Conservation (phyloP, 805 yeast species). For the Starmerella gropengiesseri region DNA sequence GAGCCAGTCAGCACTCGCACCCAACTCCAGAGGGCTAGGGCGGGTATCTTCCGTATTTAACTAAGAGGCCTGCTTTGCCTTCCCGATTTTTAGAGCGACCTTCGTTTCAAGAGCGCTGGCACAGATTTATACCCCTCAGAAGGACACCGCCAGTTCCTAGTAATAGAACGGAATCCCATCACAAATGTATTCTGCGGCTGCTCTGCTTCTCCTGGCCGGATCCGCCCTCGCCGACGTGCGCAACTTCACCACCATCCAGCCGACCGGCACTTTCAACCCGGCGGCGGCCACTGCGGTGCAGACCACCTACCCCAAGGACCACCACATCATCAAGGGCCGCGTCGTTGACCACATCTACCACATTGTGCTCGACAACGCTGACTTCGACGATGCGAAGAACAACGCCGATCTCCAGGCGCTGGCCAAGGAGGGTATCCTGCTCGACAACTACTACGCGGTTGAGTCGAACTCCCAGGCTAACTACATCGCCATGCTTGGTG, state of each 20-base stretch:
- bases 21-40: neutral
- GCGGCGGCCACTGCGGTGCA: constrained; percentile 27
- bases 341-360: constrained; percentile 27
- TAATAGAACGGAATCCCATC: constrained; percentile 2
- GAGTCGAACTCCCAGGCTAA: constrained; percentile 48
- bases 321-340: constrained; percentile 27
- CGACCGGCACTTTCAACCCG: constrained; percentile 26
- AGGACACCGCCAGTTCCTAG: constrained; percentile 6
- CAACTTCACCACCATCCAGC: constrained; percentile 25
- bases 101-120: constrained; percentile 4
- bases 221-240: constrained; percentile 24
- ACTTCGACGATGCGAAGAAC: constrained; percentile 41
- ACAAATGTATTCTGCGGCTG: constrained; percentile 18
- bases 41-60: neutral
- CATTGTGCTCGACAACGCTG: constrained; percentile 44
- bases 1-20: constrained; percentile 7
- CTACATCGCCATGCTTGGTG: constrained; percentile 40
- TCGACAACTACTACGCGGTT: constrained; percentile 43
- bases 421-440: constrained; percentile 36
- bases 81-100: constrained; percentile 2
- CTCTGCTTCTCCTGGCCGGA: constrained; percentile 21
- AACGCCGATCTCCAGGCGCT: constrained; percentile 37
- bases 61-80: neutral
- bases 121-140: constrained; percentile 10
- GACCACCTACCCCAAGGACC: constrained; percentile 27